Evolutionary conservation across 1,139 yeast species (phyloP).

Genomic region (Yamadazyma conglobata): DNA sequence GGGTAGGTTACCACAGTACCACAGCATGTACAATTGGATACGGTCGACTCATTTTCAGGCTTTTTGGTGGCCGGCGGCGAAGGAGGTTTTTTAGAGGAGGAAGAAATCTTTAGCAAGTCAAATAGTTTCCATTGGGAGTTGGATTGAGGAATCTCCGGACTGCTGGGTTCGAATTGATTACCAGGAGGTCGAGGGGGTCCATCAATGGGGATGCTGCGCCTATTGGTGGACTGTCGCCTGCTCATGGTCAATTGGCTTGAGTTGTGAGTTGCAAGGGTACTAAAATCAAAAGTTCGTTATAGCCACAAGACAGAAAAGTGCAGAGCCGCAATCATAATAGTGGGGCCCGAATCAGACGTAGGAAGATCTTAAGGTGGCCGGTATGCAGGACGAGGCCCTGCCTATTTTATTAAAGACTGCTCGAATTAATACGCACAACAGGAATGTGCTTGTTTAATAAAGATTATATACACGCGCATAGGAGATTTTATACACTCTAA

Average conservation of each 20-base stretch:
- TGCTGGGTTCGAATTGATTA: slow-evolving; percentile 7
- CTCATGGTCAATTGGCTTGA: background rate
- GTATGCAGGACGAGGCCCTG: no score
- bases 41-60: slow-evolving; percentile 11
- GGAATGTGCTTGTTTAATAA: no score
- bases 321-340: no score
- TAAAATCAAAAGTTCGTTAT: no score
- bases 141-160: slow-evolving; percentile 15
- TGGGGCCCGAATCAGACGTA: no score
- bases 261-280: background rate
- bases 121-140: slow-evolving; percentile 22
- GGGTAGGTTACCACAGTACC: slow-evolving; percentile 56
- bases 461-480: no score
- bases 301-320: slow-evolving; percentile 5
- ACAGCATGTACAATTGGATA: slow-evolving; percentile 52
- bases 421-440: no score
- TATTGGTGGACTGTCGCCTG: slow-evolving; percentile 2
- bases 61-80: slow-evolving; percentile 8
- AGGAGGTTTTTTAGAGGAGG: slow-evolving; percentile 8
- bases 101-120: slow-evolving; percentile 19
- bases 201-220: slow-evolving; percentile 3
- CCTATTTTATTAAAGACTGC: no score
- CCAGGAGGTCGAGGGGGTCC: slow-evolving; percentile 6
- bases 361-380: no score
- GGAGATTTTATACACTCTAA: no score